A percentile compares a stretch with the other conserved stretches of the same genome.
phyloP scores from a whole-genome alignment of 345 rosid species.

The Arabis hirsuta region DNA sequence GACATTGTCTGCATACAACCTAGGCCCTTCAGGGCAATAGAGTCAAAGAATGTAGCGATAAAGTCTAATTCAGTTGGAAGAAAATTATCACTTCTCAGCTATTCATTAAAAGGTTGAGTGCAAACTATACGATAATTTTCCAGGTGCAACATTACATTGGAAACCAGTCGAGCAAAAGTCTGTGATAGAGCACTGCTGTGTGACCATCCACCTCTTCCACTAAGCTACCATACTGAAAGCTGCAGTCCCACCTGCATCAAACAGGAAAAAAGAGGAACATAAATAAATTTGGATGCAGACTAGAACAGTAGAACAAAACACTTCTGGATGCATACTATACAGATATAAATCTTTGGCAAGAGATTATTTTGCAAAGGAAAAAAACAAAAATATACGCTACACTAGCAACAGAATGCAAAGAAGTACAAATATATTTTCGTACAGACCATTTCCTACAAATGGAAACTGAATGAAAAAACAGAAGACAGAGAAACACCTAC shows the following conservation, averaged over 20 bases:
- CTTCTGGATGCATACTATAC: constrained; percentile 6
- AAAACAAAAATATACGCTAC: constrained; percentile 14
- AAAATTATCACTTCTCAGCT: constrained; percentile 12
- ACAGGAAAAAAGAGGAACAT: constrained; percentile 22
- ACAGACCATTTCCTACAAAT: constrained; percentile 10
- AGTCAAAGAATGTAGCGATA: background rate
- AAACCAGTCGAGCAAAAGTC: constrained; percentile 97
- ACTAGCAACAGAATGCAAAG: constrained; percentile 10
- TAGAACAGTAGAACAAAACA: constrained; percentile 26
- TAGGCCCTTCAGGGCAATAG: constrained; percentile 13
- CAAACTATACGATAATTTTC: constrained; percentile 6
- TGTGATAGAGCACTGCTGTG: constrained; percentile 93
- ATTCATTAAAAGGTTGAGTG: background rate
- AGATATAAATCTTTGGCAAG: background rate
- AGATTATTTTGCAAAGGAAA: background rate
- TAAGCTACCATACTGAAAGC: constrained; percentile 90
- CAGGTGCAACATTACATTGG: constrained; percentile 61
- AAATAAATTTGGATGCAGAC: constrained; percentile 15
- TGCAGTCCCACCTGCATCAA: constrained; percentile 94
- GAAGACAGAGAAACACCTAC: constrained; percentile 61
- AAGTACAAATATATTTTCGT: background rate
- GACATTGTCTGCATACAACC: constrained; percentile 5
- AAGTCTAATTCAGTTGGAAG: constrained; percentile 1
- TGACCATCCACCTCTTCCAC: constrained; percentile 99
- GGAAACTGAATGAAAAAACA: constrained; percentile 5